Percentiles rank a stretch among this genome's conserved stretches.
Conservation (phyloP, 208 protist species). For the Trypanosoma vivax region DNA sequence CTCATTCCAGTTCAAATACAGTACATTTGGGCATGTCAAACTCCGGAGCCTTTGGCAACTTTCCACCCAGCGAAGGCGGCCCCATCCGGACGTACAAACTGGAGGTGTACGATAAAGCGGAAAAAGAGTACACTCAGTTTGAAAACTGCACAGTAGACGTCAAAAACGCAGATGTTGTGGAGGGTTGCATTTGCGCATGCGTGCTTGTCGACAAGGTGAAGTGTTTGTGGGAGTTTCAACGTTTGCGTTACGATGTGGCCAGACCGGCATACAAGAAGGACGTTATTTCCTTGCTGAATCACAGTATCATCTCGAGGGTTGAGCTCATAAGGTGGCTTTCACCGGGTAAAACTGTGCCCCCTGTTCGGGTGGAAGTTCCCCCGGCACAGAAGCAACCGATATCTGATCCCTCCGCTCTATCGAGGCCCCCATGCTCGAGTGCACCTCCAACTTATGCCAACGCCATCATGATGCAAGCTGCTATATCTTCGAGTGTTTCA, state of each 20-base stretch:
- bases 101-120: constrained; percentile 77
- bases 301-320: constrained; percentile 57
- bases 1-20: constrained; percentile 1
- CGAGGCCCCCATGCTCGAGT: not conserved
- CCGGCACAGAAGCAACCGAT: not conserved
- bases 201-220: constrained; percentile 38
- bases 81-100: constrained; percentile 51
- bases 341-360: constrained; percentile 39
- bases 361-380: constrained; percentile 1
- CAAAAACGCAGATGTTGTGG: constrained; percentile 57
- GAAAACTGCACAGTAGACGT: constrained; percentile 63
- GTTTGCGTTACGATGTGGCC: constrained; percentile 65
- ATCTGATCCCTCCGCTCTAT: not conserved
- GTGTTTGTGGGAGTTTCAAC: constrained; percentile 48
- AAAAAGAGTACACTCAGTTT: constrained; percentile 76
- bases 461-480: constrained; percentile 16
- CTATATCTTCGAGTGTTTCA: not conserved
- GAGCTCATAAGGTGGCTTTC: constrained; percentile 66
- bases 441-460: constrained; percentile 11
- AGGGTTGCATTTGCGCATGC: constrained; percentile 72
- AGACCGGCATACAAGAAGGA: constrained; percentile 69
- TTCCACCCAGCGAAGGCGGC: constrained; percentile 4
- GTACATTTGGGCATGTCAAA: not conserved
- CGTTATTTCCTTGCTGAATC: constrained; percentile 50
- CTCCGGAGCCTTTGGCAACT: not conserved